Evolutionary conservation across 164 flowering plant species (phyloP), one percentile per base, ranked within the genome.

Genomic region (Berberis thunbergii): DNA sequence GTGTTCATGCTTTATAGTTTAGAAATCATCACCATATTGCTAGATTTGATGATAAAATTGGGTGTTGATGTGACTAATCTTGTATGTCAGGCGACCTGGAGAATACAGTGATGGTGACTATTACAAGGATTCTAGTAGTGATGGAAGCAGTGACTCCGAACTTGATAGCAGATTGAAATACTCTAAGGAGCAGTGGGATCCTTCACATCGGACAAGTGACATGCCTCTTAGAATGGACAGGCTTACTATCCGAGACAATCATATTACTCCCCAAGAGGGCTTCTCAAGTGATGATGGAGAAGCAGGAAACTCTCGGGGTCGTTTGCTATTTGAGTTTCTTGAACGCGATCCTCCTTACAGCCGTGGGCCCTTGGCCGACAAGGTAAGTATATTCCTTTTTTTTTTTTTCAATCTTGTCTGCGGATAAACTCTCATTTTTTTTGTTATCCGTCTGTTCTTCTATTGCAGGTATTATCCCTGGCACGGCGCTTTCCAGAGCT

Each of bases 51-150:
- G 26, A 26, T 26, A 26, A 26, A 26, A 26, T 26, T 26, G 26
- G 26, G 26, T 26, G 26, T 26, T 26, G 26, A 26, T 26, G 26
- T 26, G 26, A 26, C 26, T 26, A 59, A 41, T 60, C 54, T 59
- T 57, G 62, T 68, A 41, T 12, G 9, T 42, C 62, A 87, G 96
- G 83, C 72, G 65, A 57, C 70, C 74, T 53, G 79, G 76, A 54
- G 94, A 83, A 71, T 95, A 86, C 26, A 88, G 96, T 73, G 93
- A 86, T 64, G 76, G 82, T 52, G 98, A 89, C 49, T 78, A 66
- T 68, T 82, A 58, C 64, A 75, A 79, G 73, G 88, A 86, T 67
- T 78, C 96, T 53, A 81, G 90, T 75, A 87, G 91, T 77, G 96
- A 86, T 68, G 87, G 85, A 43, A 87, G 88, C 76, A 84, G 88